Evolutionary conservation across 2,329 filamentous ascomycete species (phyloP), one percentile per base, ranked within the genome.

Genomic region (Phialocephala subalpina): DNA sequence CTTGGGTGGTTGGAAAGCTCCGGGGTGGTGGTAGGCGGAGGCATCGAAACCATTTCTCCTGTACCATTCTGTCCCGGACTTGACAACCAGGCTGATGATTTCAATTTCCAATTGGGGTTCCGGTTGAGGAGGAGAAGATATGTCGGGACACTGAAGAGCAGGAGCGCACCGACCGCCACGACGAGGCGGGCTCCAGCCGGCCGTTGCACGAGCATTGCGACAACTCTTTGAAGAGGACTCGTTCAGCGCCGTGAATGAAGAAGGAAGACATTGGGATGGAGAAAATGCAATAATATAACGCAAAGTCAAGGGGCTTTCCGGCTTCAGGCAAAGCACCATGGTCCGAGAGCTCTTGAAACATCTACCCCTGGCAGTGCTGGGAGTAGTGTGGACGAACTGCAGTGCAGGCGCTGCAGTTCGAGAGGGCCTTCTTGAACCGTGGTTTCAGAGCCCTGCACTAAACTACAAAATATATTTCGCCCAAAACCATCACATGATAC

Each of bases 121-220:
- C 25, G 52, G 5, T 29, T 22, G 16, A 55, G 29, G 27, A 33
- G 33, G 29, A 55, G 3, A 55, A 55, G 27, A 33, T 55, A 55
- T 18, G n/a, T 55, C 11, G 27, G 52, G 11, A 55, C 29, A 55
- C 25, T 55, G 29, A 55, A 29, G 12, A 55, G 52, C 27, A 55
- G 12, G 45, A 49, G 7, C 52, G 33, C 14, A n/a, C 52, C 14
- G 20, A 25, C 52, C 52, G 52, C 52, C 27, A 33, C 22, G 16
- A 55, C 7, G 29, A 14, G 25, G 14, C 25, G 52, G 25, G 16
- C 33, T 7, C 5, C 52, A 6, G 25, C 27, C 16, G 25, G 52
- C 25, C 52, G 25, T 35, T 29, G 52, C 18, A 55, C 14, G 6
- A 33, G 22, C 52, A 55, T 55, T 11, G 29, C 27, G 29, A 35